Conservation (phyloP, 345 rosid species). For the Eucalyptus globulus region DNA sequence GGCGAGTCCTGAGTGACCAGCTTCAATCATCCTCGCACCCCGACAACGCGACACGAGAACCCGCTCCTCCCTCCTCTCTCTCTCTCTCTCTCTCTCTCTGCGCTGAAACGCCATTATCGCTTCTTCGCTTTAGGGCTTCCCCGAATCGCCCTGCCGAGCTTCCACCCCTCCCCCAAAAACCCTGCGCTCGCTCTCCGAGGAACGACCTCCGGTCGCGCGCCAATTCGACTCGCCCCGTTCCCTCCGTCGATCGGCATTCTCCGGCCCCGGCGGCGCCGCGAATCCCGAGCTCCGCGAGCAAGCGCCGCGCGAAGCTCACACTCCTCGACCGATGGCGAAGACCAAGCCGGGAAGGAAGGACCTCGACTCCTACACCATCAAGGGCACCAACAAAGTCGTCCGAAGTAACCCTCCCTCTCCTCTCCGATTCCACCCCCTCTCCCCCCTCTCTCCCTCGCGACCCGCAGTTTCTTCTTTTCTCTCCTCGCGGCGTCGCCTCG, state of each 20-base stretch:
- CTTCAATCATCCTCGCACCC: neutral
- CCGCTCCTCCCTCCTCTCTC: neutral
- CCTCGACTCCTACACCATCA: constrained; percentile 7
- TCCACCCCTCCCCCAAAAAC: neutral
- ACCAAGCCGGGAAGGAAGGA: constrained; percentile 2
- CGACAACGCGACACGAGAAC: neutral
- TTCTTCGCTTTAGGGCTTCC: neutral
- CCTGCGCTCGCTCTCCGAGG: neutral
- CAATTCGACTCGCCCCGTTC: neutral
- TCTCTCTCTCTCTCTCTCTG: neutral
- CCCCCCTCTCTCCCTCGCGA: neutral
- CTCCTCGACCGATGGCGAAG: neutral
- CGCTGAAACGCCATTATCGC: neutral
- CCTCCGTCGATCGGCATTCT: neutral
- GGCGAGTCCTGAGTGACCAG: neutral
- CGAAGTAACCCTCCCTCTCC: neutral
- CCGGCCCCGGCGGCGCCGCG: neutral
- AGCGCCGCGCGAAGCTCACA: neutral
- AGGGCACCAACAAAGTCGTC: constrained; percentile 8
- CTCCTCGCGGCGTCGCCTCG: neutral
- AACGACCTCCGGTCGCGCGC: neutral
- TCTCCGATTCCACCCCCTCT: neutral
- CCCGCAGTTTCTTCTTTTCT: neutral
- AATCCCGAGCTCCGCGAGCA: neutral
- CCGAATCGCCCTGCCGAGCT: neutral